Evolutionary conservation across 306 rosid genomes (phyloP), one percentile per base, ranked within the genome.

Genomic region (Dalbergia cochinchinensis): DNA sequence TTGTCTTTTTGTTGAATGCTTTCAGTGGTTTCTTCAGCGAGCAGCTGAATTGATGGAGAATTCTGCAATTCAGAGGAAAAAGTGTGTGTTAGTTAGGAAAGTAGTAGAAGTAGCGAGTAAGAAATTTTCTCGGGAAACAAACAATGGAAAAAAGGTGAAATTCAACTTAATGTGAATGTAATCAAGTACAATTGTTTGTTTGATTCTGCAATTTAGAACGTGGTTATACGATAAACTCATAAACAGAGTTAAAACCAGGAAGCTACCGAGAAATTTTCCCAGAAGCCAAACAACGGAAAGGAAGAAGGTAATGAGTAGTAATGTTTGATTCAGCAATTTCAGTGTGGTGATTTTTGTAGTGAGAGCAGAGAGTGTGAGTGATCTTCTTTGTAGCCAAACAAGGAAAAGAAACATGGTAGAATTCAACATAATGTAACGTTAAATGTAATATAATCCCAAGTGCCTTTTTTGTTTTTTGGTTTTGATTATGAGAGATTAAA

Each of bases 11-110:
- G 48, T 11, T 47, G 53, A 2, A 47, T 53, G 11, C 0, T 1
- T 48, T 74, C 55, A 73, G 47, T n/a, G 63, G 6, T 73, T 47
- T 47, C 20, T 54, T 81, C 80, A 81, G 76, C 77, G 1, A 48
- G 59, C 3, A 5, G 47, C 80, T 81, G 81, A 74, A 65, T 4
- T 11, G 15, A 53, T 14, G 60, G 8, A 26, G 4, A 4, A 13
- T 16, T 54, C 60, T 54, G 60, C 60, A 54, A 54, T 54, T 16
- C 60, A 54, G 58, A 54, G 60, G 3, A 44, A 50, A 50, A 50
- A 3, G n/a, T 0, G 54, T 47, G 3, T 48, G 58, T 53, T 14
- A 53, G 58, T 14, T 6, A 5, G 9, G 19, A 6, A 9, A 48
- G 54, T 48, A 11, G 11, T 10, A 3, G 53, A 47, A 12, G 15